Percentiles rank a stretch among this genome's conserved stretches.
Conservation (phyloP, 2,329 filamentous ascomycete species). For the Clarireedia monteithiana region DNA sequence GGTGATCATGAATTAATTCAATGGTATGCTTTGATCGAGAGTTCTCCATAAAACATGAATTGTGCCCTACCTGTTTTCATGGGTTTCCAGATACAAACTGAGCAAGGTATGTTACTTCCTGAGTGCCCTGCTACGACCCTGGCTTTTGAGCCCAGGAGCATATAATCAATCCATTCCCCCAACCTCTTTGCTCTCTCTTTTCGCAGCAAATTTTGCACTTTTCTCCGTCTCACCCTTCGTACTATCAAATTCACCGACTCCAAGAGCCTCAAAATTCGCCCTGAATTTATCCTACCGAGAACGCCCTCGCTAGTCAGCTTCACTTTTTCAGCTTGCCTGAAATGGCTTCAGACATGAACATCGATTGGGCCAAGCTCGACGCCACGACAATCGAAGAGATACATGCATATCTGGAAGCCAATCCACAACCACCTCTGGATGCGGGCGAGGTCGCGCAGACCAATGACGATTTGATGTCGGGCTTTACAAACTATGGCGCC, state of each 20-base stretch:
- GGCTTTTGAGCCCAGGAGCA: neutral
- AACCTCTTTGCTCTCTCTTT: neutral
- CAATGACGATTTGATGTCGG: neutral
- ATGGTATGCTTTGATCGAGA: neutral
- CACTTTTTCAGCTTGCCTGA: constrained; percentile 3
- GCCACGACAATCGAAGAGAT: constrained; percentile 2
- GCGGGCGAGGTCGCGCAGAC: neutral
- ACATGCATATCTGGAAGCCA: constrained; percentile 7
- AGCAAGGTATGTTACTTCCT: neutral
- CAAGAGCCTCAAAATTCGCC: constrained; percentile 4
- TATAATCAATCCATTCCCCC: constrained; percentile 7
- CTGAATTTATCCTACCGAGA: neutral
- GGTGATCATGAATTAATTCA: neutral
- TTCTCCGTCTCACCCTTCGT: neutral
- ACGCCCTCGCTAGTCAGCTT: constrained; percentile 14
- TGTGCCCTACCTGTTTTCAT: neutral
- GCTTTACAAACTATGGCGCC: neutral
- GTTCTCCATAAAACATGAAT: neutral
- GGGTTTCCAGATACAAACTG: neutral
- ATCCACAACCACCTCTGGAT: neutral
- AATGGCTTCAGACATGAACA: constrained; percentile 6
- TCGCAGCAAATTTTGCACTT: neutral
- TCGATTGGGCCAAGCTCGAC: constrained; percentile 7
- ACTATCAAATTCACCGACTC: neutral
- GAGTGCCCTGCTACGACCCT: neutral